Percentiles rank a stretch among this genome's conserved stretches.
Conservation (phyloP, 2,329 filamentous ascomycete species). For the Penicillium sp. region DNA sequence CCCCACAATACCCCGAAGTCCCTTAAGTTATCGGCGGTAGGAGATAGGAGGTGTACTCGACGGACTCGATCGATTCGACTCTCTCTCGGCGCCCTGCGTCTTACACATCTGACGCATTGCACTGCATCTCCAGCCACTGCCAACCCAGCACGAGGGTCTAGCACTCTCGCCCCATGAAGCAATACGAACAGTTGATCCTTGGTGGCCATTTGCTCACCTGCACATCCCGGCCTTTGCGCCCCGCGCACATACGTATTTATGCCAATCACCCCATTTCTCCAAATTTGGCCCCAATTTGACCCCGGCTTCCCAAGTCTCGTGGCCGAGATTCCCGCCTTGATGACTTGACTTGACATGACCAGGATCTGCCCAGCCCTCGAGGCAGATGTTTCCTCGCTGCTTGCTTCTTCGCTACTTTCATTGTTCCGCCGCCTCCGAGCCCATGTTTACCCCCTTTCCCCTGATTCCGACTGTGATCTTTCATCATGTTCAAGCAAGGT, state of each 20-base stretch:
- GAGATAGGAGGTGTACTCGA: neutral
- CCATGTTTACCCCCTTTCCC: neutral
- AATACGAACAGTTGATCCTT: neutral
- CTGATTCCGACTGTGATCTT: neutral
- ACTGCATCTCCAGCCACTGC: conserved; percentile 3
- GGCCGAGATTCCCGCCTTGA: neutral
- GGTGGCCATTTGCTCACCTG: neutral
- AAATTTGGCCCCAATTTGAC: neutral
- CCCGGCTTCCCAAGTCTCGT: neutral
- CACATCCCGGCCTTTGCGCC: neutral
- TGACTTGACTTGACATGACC: too few species aligned
- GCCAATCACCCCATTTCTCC: neutral
- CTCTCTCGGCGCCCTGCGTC: neutral
- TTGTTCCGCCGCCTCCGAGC: neutral
- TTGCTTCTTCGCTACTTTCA: neutral
- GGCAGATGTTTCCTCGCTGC: neutral
- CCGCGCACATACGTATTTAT: neutral
- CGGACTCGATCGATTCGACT: neutral
- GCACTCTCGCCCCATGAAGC: neutral
- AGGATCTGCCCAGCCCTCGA: neutral
- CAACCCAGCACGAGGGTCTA: neutral
- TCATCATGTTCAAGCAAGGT: conserved; percentile 2
- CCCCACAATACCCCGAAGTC: neutral
- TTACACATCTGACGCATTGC: conserved; percentile 1
- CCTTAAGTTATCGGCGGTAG: neutral